Evolutionary conservation across 192 early-diverging fungal species (phyloP).

Genomic region (Gamsiella multidivaricata): DNA sequence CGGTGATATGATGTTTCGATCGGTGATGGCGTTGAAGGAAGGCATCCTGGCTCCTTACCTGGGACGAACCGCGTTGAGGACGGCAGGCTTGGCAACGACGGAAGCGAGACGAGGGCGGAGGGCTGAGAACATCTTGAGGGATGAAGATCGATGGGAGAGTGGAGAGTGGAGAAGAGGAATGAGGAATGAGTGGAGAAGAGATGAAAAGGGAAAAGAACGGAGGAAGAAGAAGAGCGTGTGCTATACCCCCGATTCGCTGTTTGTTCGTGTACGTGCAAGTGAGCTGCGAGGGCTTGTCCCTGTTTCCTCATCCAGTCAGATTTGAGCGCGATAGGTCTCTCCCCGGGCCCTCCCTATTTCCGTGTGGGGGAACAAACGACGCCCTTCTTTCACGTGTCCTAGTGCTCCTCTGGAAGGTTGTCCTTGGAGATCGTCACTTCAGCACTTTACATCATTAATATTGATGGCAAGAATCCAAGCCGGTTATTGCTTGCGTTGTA

Average conservation of each 20-base stretch:
- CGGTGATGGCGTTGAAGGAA: too few relatives aligned
- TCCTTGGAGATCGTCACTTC: too few relatives aligned
- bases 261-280: too few relatives aligned
- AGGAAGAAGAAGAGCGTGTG: neutral
- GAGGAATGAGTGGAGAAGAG: conserved; percentile 5
- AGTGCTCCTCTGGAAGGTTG: too few relatives aligned
- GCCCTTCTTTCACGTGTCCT: neutral
- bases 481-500: too few relatives aligned
- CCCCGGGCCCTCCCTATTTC: neutral
- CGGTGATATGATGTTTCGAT: neutral
- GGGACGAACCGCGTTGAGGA: conserved; percentile 41
- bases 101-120: conserved; percentile 42
- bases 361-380: too few relatives aligned
- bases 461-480: too few relatives aligned
- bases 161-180: conserved; percentile 3
- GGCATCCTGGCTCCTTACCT: too few relatives aligned
- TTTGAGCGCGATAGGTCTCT: conserved; percentile 16
- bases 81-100: conserved; percentile 37
- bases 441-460: neutral
- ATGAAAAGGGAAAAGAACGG: neutral
- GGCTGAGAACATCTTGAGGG: conserved; percentile 52
- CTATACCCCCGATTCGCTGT: neutral
- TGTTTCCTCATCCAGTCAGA: conserved; percentile 42
- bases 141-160: neutral
- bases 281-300: too few relatives aligned